phyloP scores from a whole-genome alignment of 805 yeast genomes.

The Pichia exigua region DNA sequence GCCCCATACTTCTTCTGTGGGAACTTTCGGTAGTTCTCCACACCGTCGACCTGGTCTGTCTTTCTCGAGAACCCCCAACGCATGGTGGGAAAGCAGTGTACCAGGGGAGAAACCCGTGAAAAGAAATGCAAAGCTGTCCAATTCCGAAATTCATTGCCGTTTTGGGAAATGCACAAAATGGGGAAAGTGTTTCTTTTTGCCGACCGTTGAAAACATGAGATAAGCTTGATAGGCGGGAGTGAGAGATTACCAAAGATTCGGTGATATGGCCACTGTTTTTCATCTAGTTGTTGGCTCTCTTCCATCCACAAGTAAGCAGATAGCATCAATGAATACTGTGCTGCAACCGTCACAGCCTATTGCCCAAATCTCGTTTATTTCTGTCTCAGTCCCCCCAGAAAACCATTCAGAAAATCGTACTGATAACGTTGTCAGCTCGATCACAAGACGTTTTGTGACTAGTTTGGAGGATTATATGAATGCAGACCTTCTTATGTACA shows the following conservation, averaged over 20 bases:
- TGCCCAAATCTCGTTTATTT: neutral
- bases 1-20: slow-evolving; percentile 3
- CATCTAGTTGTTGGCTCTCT: neutral
- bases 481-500: neutral
- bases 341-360: neutral
- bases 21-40: neutral
- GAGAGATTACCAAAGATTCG: no score
- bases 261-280: no score
- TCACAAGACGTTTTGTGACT: neutral
- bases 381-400: neutral
- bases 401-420: neutral
- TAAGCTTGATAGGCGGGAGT: no score
- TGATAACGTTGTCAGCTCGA: neutral
- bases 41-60: neutral
- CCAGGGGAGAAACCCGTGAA: no score
- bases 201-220: no score
- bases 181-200: no score
- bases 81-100: neutral
- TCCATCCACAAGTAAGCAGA: neutral
- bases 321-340: neutral
- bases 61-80: neutral
- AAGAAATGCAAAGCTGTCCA: no score
- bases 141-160: no score
- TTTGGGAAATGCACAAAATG: no score
- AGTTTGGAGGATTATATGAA: neutral